Percentiles rank a stretch among this genome's conserved stretches.
phyloP scores from a whole-genome alignment of 768 basidiomycete species.

The Mycena indigotica region DNA sequence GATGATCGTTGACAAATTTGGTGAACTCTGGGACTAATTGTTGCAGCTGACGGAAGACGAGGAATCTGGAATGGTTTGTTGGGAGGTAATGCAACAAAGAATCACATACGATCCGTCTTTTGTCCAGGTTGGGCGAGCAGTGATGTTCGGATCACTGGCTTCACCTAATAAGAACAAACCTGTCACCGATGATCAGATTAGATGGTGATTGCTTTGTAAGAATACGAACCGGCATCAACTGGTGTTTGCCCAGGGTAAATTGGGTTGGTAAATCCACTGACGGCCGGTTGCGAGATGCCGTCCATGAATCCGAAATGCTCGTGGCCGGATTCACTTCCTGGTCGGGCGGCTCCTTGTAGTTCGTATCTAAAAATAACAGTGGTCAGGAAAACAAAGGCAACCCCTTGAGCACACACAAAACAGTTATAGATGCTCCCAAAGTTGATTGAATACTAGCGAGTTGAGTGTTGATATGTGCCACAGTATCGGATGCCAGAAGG shows the following conservation, averaged over 20 bases:
- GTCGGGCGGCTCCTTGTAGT: conserved; percentile 17
- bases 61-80: conserved; percentile 16
- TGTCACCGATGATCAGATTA: conserved; percentile 5
- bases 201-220: no score
- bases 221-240: background rate
- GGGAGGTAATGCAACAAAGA: no score
- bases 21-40: conserved; percentile 37
- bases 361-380: background rate
- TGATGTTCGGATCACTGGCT: conserved; percentile 24
- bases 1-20: conserved; percentile 25
- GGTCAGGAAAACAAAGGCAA: background rate
- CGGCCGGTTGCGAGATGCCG: conserved; percentile 32
- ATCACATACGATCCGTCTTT: conserved; percentile 27
- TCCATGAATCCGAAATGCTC: conserved; percentile 26
- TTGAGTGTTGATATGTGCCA: conserved; percentile 20
- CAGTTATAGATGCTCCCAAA: conserved; percentile 21
- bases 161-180: conserved; percentile 32
- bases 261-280: conserved; percentile 5
- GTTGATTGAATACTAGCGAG: conserved; percentile 24
- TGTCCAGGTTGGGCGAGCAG: conserved; percentile 16
- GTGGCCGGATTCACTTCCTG: conserved; percentile 14
- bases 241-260: conserved; percentile 1
- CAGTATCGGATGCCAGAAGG: conserved; percentile 27
- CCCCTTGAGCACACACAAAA: background rate
- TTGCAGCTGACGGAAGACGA: conserved; percentile 36